Percentiles rank a stretch among this genome's conserved stretches.
phyloP scores from a whole-genome alignment of 1,139 yeast genomes.

The Eremothecium gossypii region DNA sequence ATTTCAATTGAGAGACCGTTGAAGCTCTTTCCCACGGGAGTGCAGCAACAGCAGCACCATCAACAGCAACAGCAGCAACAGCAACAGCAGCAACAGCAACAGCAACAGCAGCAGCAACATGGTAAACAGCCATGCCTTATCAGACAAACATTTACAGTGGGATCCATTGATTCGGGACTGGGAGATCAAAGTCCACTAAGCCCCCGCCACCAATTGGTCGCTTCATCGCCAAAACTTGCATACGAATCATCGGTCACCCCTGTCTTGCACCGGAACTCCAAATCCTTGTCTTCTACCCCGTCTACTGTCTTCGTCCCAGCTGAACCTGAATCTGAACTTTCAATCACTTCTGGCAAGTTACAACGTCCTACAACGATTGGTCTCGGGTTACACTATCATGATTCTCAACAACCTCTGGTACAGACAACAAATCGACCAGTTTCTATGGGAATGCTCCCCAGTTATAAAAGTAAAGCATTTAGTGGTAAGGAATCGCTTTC shows the following conservation, averaged over 20 bases:
- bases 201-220: neutral
- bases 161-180: neutral
- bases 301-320: conserved; percentile 12
- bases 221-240: neutral
- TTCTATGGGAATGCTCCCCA: conserved; percentile 18
- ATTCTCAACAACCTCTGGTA: neutral
- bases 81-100: neutral
- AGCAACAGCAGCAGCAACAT: neutral
- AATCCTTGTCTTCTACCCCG: conserved; percentile 6
- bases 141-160: too few species aligned
- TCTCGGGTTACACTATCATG: conserved; percentile 4
- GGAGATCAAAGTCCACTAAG: neutral
- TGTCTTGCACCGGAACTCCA: neutral
- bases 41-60: too few species aligned
- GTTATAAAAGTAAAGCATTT: conserved; percentile 20
- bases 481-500: conserved; percentile 5
- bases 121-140: neutral
- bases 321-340: conserved; percentile 7
- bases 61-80: neutral
- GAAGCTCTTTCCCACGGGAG: too few species aligned
- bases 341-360: neutral
- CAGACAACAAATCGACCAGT: conserved; percentile 11
- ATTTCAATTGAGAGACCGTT: conserved; percentile 12
- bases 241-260: neutral
- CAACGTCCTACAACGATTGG: conserved; percentile 1